Conservation (phyloP, 1,284 basidiomycete species). For the Pascua sp. region DNA sequence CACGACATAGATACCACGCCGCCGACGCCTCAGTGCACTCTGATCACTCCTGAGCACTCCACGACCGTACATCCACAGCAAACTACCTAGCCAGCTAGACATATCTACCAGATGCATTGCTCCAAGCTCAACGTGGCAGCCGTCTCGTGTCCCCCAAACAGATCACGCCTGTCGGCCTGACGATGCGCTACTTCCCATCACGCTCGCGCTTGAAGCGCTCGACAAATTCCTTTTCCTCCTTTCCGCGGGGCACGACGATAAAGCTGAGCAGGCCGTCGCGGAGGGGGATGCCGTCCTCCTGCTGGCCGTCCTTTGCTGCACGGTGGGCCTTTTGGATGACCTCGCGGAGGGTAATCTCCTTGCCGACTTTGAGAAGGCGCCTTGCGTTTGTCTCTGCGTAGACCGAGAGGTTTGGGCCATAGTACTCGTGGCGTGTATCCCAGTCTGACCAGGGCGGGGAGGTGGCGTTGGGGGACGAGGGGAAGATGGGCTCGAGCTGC, state of each 20-base stretch:
- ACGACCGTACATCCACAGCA: no score
- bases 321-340: slow-evolving; percentile 60
- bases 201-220: slow-evolving; percentile 70
- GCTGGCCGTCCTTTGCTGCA: slow-evolving; percentile 55
- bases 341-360: slow-evolving; percentile 77
- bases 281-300: slow-evolving; percentile 75
- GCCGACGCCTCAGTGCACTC: no score
- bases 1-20: no score
- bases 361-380: slow-evolving; percentile 81
- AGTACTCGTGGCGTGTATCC: slow-evolving; percentile 75
- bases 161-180: no score
- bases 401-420: slow-evolving; percentile 63
- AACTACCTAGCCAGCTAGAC: no score
- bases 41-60: no score
- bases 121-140: no score
- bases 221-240: slow-evolving; percentile 80
- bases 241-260: slow-evolving; percentile 76
- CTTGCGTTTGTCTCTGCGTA: slow-evolving; percentile 77
- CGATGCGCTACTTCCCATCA: slow-evolving; percentile 12
- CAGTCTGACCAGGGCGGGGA: slow-evolving; percentile 60
- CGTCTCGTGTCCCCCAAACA: no score
- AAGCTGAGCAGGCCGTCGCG: slow-evolving; percentile 83
- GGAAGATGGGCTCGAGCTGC: slow-evolving; percentile 80
- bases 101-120: no score
- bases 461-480: slow-evolving; percentile 33